Evolutionary conservation across 1,284 basidiomycete species (phyloP).

Genomic region (Ceratobasidium sp.): DNA sequence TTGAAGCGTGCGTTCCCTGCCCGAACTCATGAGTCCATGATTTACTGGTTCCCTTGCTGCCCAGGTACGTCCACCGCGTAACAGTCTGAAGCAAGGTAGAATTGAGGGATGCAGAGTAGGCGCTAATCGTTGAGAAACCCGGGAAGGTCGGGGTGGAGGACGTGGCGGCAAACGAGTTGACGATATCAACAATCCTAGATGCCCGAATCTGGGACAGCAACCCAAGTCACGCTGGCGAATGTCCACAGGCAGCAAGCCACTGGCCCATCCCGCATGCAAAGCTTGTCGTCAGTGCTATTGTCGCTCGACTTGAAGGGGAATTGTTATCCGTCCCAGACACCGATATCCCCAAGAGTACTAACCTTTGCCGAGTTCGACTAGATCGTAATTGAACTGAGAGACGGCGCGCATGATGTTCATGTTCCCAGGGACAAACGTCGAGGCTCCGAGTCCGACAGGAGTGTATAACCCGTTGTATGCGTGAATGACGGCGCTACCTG

Average conservation of each 20-base stretch:
- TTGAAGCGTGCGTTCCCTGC: conserved; percentile 90
- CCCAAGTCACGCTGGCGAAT: not conserved
- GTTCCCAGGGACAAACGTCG: conserved; percentile 86
- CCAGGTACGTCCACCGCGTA: conserved; percentile 71
- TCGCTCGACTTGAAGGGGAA: not conserved
- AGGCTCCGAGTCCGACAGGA: conserved; percentile 79
- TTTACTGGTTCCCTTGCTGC: conserved; percentile 64
- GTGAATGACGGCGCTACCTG: conserved; percentile 79
- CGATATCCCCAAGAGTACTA: conserved; percentile 63
- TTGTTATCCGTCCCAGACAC: conserved; percentile 80
- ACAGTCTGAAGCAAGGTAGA: conserved; percentile 65
- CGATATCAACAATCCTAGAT: too few relatives aligned
- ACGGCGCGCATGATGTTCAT: conserved; percentile 85
- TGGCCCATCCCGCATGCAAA: conserved; percentile 14
- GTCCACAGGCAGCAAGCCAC: conserved; percentile 63
- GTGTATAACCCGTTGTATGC: conserved; percentile 75
- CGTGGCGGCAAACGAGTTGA: conserved; percentile 63
- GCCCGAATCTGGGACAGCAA: not conserved
- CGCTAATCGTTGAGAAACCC: conserved; percentile 59
- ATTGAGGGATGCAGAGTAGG: conserved; percentile 65
- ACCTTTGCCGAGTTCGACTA: conserved; percentile 63
- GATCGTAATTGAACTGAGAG: conserved; percentile 80
- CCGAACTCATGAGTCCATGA: conserved; percentile 81
- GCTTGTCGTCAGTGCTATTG: conserved; percentile 4
- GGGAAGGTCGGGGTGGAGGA: not conserved